Evolutionary conservation across 768 basidiomycete species (phyloP), one percentile per base, ranked within the genome.

Genomic region (Pleurotus ostreatus): DNA sequence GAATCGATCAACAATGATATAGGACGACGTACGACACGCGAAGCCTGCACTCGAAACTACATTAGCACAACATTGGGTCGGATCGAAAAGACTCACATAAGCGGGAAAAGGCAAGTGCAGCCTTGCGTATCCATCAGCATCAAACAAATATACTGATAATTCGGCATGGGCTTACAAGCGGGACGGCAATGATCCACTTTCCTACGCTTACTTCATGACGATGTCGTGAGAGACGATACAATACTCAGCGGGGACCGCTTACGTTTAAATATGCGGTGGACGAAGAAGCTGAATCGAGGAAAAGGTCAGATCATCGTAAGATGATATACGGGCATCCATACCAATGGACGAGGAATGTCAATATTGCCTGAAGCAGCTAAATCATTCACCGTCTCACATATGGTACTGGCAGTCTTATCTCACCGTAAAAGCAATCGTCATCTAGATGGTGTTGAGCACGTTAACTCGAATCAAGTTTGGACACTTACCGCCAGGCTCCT

Each of bases 241-340:
- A 26, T 9, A 7, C 13, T 34, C 11, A 25, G n/a, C 41, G 1
- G 16, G 15, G 13, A 7, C 3, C 20, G 16, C 71, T 61, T 55
- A 78, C 77, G 61, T 64, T 69, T 75, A 58, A 71, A 70, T 30
- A 78, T 78, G 48, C 77, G 70, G 56, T 74, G 69, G 1, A 72
- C 67, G 48, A 75, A 73, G 59, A 74, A 74, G 46, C 72, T 72
- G 22, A 46, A 46, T 45, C 13, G 22, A 44, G 5, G 13, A 25
- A 57, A 37, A 26, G 39, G 2, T 3, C 1, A 20, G 37, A 30
- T n/a, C 38, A 25, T 12, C 11, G 11, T 5, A 11, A 1, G 20
- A 7, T 20, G 39, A 12, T 16, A 7, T 37, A 26, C 3, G 8
- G 25, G 22, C 38, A 41, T 45, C 12, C n/a, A 5, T 18, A 61